phyloP scores from a whole-genome alignment of 176 grass and related monocot species.

The Aegilops tauschii region DNA sequence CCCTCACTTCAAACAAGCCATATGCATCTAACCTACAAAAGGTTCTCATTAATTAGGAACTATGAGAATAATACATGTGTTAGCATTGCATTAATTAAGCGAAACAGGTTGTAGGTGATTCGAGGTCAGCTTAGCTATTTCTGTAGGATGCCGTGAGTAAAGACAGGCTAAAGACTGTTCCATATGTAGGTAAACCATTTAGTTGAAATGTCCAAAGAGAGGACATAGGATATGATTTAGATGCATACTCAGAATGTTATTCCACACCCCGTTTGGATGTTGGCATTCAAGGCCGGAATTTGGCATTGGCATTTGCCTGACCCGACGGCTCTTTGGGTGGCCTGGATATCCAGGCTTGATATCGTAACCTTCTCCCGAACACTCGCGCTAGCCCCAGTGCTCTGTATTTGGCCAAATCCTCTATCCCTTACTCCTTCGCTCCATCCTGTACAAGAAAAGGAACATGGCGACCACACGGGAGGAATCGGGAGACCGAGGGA shows the following conservation, averaged over 20 bases:
- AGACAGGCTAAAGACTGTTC: slow-evolving; percentile 24
- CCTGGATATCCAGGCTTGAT: too few relatives aligned
- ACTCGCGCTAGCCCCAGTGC: too few relatives aligned
- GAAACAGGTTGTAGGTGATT: slow-evolving; percentile 16
- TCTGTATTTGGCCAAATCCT: too few relatives aligned
- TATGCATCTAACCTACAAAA: slow-evolving; percentile 84
- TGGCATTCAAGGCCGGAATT: too few relatives aligned
- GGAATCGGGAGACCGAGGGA: too few relatives aligned
- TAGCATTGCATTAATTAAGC: slow-evolving; percentile 5
- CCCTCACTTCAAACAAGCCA: slow-evolving; percentile 83
- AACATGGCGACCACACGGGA: too few relatives aligned
- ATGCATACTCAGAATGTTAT: background rate
- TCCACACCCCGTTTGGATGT: background rate
- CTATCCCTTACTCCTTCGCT: too few relatives aligned
- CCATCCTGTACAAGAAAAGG: too few relatives aligned
- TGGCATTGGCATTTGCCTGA: too few relatives aligned
- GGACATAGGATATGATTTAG: background rate
- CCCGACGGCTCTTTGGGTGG: too few relatives aligned
- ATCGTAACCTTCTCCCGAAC: too few relatives aligned
- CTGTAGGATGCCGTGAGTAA: background rate
- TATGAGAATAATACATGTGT: background rate
- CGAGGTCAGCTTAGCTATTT: background rate
- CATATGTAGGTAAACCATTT: background rate
- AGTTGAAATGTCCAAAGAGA: slow-evolving; percentile 2
- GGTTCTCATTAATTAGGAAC: background rate